A percentile compares a stretch with the other conserved stretches of the same genome.
Conservation (phyloP, 129 eudicot genomes). For the Lactuca sativa region DNA sequence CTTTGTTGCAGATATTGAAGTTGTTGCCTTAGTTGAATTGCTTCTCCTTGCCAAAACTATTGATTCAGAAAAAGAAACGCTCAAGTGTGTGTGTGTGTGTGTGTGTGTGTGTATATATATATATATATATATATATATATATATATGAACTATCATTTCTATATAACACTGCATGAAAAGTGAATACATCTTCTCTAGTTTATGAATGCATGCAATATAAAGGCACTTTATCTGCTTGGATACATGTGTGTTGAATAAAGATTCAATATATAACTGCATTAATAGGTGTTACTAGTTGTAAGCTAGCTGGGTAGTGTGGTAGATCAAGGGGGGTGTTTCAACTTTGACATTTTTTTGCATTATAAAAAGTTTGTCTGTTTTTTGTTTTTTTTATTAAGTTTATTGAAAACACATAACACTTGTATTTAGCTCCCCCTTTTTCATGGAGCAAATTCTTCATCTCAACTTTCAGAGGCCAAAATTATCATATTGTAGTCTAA, state of each 20-base stretch:
- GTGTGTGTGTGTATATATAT: no score
- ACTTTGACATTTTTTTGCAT: no score
- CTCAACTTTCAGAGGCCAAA: background rate
- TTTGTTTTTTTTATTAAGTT: no score
- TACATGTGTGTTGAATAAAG: background rate
- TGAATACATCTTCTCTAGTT: conserved; percentile 14
- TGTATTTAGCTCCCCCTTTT: no score
- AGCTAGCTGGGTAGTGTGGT: no score
- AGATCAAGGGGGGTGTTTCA: no score
- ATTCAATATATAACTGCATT: no score
- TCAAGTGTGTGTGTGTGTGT: background rate
- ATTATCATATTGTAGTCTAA: no score
- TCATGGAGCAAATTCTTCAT: no score
- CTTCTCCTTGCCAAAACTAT: conserved; percentile 80
- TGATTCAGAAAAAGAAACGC: conserved; percentile 3
- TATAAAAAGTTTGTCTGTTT: no score
- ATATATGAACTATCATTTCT: conserved; percentile 8
- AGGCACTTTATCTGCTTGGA: conserved; percentile 3
- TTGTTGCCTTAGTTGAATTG: conserved; percentile 59
- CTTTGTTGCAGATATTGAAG: conserved; percentile 66
- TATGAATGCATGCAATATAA: conserved; percentile 15
- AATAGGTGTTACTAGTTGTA: no score
- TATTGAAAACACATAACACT: no score
- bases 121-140: background rate
- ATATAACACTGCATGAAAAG: background rate